Base-by-base conservation (phyloP, 306 rosid species). In the Quercus ilex region DNA sequence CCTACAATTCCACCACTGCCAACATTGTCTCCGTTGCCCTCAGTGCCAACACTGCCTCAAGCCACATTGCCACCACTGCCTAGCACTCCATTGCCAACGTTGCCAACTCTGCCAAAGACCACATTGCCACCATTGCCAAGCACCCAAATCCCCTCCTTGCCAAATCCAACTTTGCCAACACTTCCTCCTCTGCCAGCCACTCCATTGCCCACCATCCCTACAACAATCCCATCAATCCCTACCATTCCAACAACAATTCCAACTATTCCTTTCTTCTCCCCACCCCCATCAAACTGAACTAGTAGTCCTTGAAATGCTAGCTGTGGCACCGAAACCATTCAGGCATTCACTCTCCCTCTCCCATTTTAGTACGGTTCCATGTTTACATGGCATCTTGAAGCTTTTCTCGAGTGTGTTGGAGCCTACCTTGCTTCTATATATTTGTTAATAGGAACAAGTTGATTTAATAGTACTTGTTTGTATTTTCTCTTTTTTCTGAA, bases 211-310 rank as follows among this genome's bases (percentile, higher is more conserved):
- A 30, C 74, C 60, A 1, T 78, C 43, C 73, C 85, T 25, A 28
- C 74, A 18, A 53, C 75, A 72, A 56, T 60, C 74, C 76, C 59
- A 5, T 52, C 85, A 3, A 63, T 63, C 6, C 69, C 69, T 65
- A 33, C 33, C 41, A 69, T 55, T 69, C 58, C 69, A 43, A 69
- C 60, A 19, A 55, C 85, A 63, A 63, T 82, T 51, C 85, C 82
- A 55, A 35, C 65, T 21, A 63, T 60, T 17, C 78, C 26, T 26
- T 26, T 52, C 63, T 74, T 55, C 75, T 55, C 78, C 41, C 78
- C 85, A 30, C 82, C 77, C 18, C 76, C 82, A 30, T 82, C 85
- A 77, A 77, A 84, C 4, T 84, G 31, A 77, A 17, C 57, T 28
- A 11, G 28, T 30, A 55, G 43, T 74, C 56, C 49, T 23, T 64